Evolutionary conservation across 1,284 basidiomycete genomes (phyloP), one percentile per base, ranked within the genome.

Genomic region (Xerocomus amazonicus): DNA sequence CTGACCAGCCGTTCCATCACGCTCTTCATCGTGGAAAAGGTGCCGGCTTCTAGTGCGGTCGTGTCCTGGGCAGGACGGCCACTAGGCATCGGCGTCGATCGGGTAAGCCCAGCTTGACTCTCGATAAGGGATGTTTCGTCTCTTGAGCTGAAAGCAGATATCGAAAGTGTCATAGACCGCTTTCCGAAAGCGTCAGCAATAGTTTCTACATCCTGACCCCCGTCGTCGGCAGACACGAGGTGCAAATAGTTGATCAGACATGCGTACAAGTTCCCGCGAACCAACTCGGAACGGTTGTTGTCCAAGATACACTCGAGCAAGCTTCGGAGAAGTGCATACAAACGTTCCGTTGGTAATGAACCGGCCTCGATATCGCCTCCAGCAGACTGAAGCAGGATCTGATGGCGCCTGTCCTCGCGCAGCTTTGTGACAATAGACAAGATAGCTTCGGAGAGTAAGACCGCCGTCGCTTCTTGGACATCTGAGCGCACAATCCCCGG

Each of bases 231-330:
- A n/a, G 67, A 67, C 14, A 83, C 72, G 32, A 96, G 78, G 60
- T 94, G 87, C 34, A 97, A 73, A 66, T 91, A 95, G 66, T 96
- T 95, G 69, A 92, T 83, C 48, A 97, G 74, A 3, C 90, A 78
- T 7, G 92, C 90, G 67, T 97, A 98, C n/a, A 98, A 74, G 66
- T 98, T 97, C 10, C 95, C 95, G n/a, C 95, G 84, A n/a, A 94
- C 87, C 43, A 90, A 74, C 59, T 94, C 91, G n/a, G 87, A 80
- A 5, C 84, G 87, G 49, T 87, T 89, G 47, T 81, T 86, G 52
- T 89, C 83, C 46, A 90, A 64, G 44, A 94, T 79, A 37, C 86
- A 89, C 52, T 92, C 85, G 50, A 97, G 64, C 26, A 94, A 74
- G 54, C 78, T 83, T 31, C 84, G 81, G n/a, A 97, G 75, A 32